phyloP scores from a whole-genome alignment of 169 alveolate genomes.

The Miamiensis avidus region DNA sequence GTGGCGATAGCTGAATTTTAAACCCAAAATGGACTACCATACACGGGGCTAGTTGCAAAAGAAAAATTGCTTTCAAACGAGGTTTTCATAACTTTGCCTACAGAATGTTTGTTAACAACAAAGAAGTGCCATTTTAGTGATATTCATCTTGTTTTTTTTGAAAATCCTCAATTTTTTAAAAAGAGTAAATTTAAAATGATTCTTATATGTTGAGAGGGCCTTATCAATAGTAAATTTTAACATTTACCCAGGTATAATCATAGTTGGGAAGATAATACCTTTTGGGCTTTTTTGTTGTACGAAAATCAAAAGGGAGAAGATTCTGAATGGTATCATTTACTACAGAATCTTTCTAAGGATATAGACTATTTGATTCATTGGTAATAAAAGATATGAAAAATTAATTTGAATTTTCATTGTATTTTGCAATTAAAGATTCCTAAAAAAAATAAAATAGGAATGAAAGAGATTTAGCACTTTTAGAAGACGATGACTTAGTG shows the following conservation, averaged over 20 bases:
- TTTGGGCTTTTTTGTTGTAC: slow-evolving; percentile 21
- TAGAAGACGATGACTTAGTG: slow-evolving; percentile 9
- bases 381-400: neutral
- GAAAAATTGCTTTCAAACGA: slow-evolving; percentile 27
- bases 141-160: slow-evolving; percentile 17
- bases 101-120: slow-evolving; percentile 17
- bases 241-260: neutral
- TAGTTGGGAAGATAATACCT: slow-evolving; percentile 29
- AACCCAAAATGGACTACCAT: slow-evolving; percentile 30
- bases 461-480: slow-evolving; percentile 12
- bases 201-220: too few relatives aligned
- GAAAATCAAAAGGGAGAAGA: slow-evolving; percentile 30
- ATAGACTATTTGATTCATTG: slow-evolving; percentile 27
- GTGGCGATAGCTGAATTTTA: slow-evolving; percentile 14
- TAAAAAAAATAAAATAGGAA: neutral
- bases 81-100: slow-evolving; percentile 18
- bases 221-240: too few relatives aligned
- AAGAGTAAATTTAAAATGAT: too few relatives aligned
- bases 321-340: slow-evolving; percentile 22
- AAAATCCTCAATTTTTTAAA: slow-evolving; percentile 27
- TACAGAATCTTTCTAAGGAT: slow-evolving; percentile 22
- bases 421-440: too few relatives aligned
- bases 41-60: slow-evolving; percentile 19
- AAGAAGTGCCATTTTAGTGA: slow-evolving; percentile 27
- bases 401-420: neutral